phyloP scores from a whole-genome alignment of 768 basidiomycete species.

The Rhodotorula sphaerocarpa region DNA sequence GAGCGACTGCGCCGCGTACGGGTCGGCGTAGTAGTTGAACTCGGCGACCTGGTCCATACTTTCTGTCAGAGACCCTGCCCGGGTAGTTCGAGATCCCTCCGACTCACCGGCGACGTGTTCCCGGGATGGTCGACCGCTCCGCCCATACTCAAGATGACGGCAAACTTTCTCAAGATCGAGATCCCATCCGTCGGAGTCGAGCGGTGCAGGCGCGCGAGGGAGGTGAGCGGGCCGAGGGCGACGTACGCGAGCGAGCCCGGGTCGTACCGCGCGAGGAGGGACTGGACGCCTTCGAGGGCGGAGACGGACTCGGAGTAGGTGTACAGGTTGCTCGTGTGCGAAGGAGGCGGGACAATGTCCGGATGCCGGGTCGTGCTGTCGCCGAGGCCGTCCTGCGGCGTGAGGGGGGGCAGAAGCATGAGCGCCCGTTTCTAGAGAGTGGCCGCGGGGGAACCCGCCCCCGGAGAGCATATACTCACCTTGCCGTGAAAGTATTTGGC shows the following conservation, averaged over 20 bases:
- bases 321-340: conserved; percentile 15
- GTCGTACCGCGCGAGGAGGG: conserved; percentile 52
- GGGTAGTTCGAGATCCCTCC: no score
- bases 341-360: conserved; percentile 28
- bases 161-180: conserved; percentile 45
- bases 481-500: conserved; percentile 79
- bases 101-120: conserved; percentile 53
- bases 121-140: conserved; percentile 85
- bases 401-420: no score
- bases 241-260: conserved; percentile 60
- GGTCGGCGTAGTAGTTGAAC: conserved; percentile 57
- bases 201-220: conserved; percentile 51
- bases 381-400: conserved; percentile 42
- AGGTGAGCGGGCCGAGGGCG: conserved; percentile 68
- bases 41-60: conserved; percentile 56
- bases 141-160: conserved; percentile 82
- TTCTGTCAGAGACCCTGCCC: neutral
- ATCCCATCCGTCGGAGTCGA: neutral
- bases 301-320: conserved; percentile 10
- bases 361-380: conserved; percentile 38
- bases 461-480: conserved; percentile 47
- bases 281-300: conserved; percentile 42
- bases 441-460: no score
- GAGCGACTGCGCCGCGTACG: conserved; percentile 67
- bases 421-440: neutral